These are phyloP conservation scores for Malus hybrid DNA, from an alignment of 331 rosid genomes.

Conservation along the genomic window DNA sequence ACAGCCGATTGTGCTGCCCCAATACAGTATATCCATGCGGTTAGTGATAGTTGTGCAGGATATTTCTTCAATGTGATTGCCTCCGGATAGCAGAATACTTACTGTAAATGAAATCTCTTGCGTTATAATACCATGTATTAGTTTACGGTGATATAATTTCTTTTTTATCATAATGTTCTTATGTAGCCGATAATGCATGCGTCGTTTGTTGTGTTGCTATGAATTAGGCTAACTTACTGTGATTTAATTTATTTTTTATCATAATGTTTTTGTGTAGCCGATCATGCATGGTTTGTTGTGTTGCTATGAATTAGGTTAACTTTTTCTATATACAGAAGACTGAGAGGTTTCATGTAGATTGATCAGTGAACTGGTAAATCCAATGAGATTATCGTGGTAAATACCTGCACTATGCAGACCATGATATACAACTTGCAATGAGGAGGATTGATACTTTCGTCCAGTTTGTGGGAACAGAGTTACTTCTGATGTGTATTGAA, in stretches of 20 bases:
- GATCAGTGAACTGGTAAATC: background rate
- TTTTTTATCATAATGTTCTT: background rate
- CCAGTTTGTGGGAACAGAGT: background rate
- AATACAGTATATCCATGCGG: constrained; percentile 1
- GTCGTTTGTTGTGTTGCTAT: background rate
- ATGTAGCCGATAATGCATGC: background rate
- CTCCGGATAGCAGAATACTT: background rate
- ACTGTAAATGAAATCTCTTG: background rate
- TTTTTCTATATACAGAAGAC: background rate
- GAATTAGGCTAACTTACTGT: background rate
- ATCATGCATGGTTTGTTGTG: too few relatives aligned
- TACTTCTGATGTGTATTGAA: background rate
- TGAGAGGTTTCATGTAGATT: background rate
- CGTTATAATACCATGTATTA: background rate
- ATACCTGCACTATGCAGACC: constrained; percentile 16
- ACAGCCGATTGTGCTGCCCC: background rate
- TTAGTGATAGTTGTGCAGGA: constrained; percentile 11
- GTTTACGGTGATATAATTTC: background rate
- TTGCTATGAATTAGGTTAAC: background rate
- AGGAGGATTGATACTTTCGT: background rate
- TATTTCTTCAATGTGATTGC: constrained; percentile 14
- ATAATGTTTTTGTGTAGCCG: too few relatives aligned
- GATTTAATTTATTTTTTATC: too few relatives aligned
- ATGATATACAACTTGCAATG: constrained; percentile 6
- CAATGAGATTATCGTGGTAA: background rate